Evolutionary conservation across 148 eudicot genomes (phyloP).

Genomic region (Diospyros kaki): DNA sequence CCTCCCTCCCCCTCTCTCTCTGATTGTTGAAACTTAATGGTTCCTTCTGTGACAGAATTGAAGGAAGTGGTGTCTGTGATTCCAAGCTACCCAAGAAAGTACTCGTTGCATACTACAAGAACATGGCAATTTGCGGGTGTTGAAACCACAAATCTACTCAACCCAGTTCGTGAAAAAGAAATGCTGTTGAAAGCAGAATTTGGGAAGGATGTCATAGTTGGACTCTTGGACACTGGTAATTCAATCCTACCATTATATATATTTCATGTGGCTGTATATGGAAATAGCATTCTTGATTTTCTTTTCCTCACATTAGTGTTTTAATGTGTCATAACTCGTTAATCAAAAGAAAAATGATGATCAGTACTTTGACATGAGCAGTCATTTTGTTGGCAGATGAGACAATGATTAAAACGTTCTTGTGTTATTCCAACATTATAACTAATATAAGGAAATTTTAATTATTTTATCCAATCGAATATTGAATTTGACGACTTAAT

Average conservation of each 20-base stretch:
- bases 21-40: not conserved
- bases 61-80: constrained; percentile 67
- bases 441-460: no score
- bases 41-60: constrained; percentile 25
- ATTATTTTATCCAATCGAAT: no score
- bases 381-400: no score
- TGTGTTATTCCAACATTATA: no score
- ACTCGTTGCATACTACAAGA: constrained; percentile 77
- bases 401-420: no score
- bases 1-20: not conserved
- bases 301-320: no score
- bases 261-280: not conserved
- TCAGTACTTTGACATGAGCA: no score
- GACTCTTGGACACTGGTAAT: constrained; percentile 23
- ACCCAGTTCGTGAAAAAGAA: constrained; percentile 8
- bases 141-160: not conserved
- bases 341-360: no score
- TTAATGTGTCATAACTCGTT: no score
- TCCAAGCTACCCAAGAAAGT: constrained; percentile 56
- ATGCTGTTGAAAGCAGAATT: constrained; percentile 11
- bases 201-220: constrained; percentile 19
- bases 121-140: constrained; percentile 86
- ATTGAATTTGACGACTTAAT: no score
- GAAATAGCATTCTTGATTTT: not conserved
- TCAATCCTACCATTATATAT: no score